Evolutionary conservation across 495 filamentous ascomycete genomes (phyloP).

Genomic region (Xylaria bambusicola): DNA sequence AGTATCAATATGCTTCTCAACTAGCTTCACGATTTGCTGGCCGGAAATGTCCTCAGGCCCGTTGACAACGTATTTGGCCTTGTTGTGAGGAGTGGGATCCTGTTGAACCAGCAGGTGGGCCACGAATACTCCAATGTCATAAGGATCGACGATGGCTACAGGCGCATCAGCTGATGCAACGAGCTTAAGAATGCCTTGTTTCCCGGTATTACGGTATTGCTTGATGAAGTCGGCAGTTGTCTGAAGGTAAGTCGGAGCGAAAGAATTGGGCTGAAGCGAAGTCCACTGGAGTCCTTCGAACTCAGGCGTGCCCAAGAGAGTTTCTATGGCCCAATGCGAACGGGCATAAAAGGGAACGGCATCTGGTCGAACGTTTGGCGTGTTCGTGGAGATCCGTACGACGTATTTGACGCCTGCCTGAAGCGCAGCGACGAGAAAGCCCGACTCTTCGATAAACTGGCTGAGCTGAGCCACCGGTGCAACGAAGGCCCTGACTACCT

Average conservation of each 20-base stretch:
- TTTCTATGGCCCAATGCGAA: conserved; percentile 50
- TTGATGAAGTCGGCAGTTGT: conserved; percentile 34
- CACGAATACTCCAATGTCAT: conserved; percentile 44
- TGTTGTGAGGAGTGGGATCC: conserved; percentile 38
- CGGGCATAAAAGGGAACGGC: conserved; percentile 44
- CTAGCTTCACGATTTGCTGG: conserved; percentile 38
- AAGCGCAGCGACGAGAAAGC: conserved; percentile 41
- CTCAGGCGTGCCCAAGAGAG: conserved; percentile 40
- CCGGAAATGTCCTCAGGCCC: conserved; percentile 48
- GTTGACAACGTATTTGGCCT: conserved; percentile 45
- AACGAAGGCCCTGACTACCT: conserved; percentile 45
- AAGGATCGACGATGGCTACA: conserved; percentile 39
- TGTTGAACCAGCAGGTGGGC: conserved; percentile 41
- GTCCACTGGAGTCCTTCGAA: conserved; percentile 48
- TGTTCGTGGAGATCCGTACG: conserved; percentile 50
- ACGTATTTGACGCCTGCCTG: conserved; percentile 49
- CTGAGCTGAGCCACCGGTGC: conserved; percentile 43
- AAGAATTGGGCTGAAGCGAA: conserved; percentile 48
- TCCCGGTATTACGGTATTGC: conserved; percentile 41
- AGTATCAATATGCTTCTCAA: conserved; percentile 44
- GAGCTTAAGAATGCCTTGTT: conserved; percentile 31
- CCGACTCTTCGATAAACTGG: conserved; percentile 48
- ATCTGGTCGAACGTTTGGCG: conserved; percentile 46
- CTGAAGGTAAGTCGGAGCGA: conserved; percentile 28
- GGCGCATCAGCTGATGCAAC: conserved; percentile 38